Evolutionary conservation across 148 eudicot genomes (phyloP).

Genomic region (Chenopodium album): DNA sequence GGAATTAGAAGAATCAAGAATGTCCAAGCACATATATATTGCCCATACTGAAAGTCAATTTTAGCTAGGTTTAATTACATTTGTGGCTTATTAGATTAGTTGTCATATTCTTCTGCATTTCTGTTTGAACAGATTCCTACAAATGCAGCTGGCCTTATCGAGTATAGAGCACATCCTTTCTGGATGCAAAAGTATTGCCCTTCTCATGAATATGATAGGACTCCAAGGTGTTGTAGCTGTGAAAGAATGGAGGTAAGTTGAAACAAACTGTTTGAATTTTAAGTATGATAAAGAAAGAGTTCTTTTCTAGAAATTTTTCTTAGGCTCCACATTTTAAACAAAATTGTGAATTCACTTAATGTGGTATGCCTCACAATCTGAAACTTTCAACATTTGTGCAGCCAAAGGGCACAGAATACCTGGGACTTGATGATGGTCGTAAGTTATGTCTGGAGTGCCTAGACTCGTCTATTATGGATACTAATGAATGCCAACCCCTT

Average conservation of each 20-base stretch:
- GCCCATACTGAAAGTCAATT: neutral
- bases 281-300: neutral
- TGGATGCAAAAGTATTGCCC: slow-evolving; percentile 99
- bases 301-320: neutral
- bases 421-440: slow-evolving; percentile 87
- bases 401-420: slow-evolving; percentile 68
- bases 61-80: neutral
- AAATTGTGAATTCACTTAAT: neutral
- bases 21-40: neutral
- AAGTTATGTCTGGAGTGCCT: slow-evolving; percentile 91
- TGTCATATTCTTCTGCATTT: neutral
- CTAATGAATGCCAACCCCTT: slow-evolving; percentile 93
- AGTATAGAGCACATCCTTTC: slow-evolving; percentile 95
- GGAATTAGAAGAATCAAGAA: too few relatives aligned
- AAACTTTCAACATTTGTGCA: slow-evolving; percentile 33
- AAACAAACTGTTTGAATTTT: neutral
- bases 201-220: slow-evolving; percentile 78
- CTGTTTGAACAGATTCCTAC: slow-evolving; percentile 62
- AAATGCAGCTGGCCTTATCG: slow-evolving; percentile 75
- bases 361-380: neutral
- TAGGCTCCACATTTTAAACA: neutral
- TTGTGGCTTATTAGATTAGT: neutral
- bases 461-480: slow-evolving; percentile 93
- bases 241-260: slow-evolving; percentile 91
- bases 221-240: slow-evolving; percentile 98